Evolutionary conservation across 1,139 yeast species (phyloP), one percentile per base, ranked within the genome.

Genomic region (Pichia sp.): DNA sequence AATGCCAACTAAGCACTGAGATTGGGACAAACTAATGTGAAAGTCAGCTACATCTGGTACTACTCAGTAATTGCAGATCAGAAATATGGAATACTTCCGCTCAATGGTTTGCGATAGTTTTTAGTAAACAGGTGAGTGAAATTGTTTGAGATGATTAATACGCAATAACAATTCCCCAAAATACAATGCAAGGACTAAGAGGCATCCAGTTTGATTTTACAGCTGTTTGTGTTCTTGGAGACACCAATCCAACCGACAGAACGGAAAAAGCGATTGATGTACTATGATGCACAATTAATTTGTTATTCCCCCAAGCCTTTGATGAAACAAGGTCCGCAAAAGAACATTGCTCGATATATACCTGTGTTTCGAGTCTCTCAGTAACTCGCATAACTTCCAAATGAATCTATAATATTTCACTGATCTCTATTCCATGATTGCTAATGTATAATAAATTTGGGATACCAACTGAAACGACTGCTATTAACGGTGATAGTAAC

Each of bases 221-320:
- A 45, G 19, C 50, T 66, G 69, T 66, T 38, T 63, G 70, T 66
- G 69, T 64, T 64, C 65, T 64, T 66, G 70, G 70, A 66, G 70
- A 65, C 70, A 65, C 67, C 67, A 60, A 54, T 59, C 62, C 60
- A 62, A 63, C 59, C 56, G 66, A 58, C 54, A 49, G 54, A 45
- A 57, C 52, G 57, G 51, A 51, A 50, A 51, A n/a, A 55, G 50
- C 34, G 59, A 61, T 56, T 57, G 67, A 64, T 64, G 70, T 65
- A 66, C 70, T 66, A 66, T 66, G 69, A 66, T 66, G 67, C 69
- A 66, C 70, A 58, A 38, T 55, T 52, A 40, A 43, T 54, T 50
- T 40, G 19, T 31, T 57, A 31, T 61, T 53, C 60, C 63, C 59
- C 55, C 43, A 36, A 32, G 45, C 15, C 43, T 54, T 47, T 53